Evolutionary conservation across 2,329 filamentous ascomycete genomes (phyloP).

Genomic region (Colletotrichum costaricense): DNA sequence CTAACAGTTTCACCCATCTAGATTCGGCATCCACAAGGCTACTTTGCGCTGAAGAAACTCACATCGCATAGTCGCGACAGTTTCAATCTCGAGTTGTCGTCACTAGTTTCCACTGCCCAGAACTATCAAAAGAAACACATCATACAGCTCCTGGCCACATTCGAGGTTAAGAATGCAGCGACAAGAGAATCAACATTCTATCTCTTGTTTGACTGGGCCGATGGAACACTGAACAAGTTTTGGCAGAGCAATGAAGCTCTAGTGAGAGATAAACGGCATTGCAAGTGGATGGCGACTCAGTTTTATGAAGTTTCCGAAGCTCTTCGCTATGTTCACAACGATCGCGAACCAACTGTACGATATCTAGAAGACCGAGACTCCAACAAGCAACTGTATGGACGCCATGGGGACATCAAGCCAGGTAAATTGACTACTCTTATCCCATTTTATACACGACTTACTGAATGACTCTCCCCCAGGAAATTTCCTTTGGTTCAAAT

Average conservation of each 20-base stretch:
- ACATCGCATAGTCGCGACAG: not conserved
- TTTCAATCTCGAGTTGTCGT: conserved; percentile 19
- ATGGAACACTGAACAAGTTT: conserved; percentile 17
- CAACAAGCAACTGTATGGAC: conserved; percentile 8
- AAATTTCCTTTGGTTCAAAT: conserved; percentile 16
- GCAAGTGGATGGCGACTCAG: conserved; percentile 20
- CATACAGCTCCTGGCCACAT: conserved; percentile 16
- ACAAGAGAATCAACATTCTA: conserved; percentile 6
- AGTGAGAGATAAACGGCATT: not conserved
- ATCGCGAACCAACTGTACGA: not conserved
- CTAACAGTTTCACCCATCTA: not conserved
- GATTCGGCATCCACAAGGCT: conserved; percentile 23
- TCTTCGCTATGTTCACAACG: conserved; percentile 17
- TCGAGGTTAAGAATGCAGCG: conserved; percentile 8
- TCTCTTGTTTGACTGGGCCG: conserved; percentile 23
- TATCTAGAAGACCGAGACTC: conserved; percentile 7
- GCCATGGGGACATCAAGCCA: conserved; percentile 26
- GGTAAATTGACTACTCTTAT: not conserved
- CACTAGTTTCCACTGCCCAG: not conserved
- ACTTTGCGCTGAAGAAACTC: conserved; percentile 26
- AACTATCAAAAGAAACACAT: conserved; percentile 12
- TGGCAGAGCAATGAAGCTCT: conserved; percentile 10
- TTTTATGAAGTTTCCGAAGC: conserved; percentile 18
- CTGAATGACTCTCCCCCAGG: not conserved
- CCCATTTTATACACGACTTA: not conserved